Conservation (phyloP, 306 rosid species). For the Gastrolobium villosum region DNA sequence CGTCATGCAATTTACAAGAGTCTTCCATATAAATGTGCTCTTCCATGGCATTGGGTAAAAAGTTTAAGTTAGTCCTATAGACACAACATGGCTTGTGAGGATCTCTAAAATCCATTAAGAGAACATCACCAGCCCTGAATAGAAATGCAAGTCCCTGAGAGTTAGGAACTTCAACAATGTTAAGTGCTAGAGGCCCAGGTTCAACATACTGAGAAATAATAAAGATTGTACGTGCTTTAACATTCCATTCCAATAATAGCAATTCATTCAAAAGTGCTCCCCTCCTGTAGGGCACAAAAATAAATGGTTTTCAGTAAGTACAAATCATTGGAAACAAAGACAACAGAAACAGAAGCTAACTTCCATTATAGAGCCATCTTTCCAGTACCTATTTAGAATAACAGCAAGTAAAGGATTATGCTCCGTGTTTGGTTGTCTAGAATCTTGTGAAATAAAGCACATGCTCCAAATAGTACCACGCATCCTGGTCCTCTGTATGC, state of each 20-base stretch:
- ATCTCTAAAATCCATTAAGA: conserved; percentile 92
- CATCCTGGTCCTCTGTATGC: conserved; percentile 59
- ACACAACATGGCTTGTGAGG: conserved; percentile 69
- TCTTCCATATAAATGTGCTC: conserved; percentile 81
- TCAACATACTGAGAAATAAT: conserved; percentile 74
- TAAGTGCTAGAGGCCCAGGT: conserved; percentile 78
- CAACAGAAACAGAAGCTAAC: conserved; percentile 42
- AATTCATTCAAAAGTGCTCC: conserved; percentile 71
- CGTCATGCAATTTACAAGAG: conserved; percentile 77
- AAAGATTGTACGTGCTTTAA: conserved; percentile 62
- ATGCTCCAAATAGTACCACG: conserved; percentile 92
- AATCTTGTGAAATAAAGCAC: conserved; percentile 87
- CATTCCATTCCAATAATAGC: conserved; percentile 81
- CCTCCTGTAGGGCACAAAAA: conserved; percentile 64
- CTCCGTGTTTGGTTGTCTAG: conserved; percentile 62
- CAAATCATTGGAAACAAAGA: conserved; percentile 33
- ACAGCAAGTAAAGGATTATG: conserved; percentile 85
- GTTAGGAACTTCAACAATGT: conserved; percentile 88
- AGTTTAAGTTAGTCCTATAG: conserved; percentile 70
- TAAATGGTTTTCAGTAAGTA: conserved; percentile 16
- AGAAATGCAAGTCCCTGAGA: conserved; percentile 80
- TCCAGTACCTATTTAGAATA: conserved; percentile 65
- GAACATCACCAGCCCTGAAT: conserved; percentile 89
- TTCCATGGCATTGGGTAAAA: conserved; percentile 69
- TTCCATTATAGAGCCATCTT: conserved; percentile 42